A percentile compares a stretch with the other conserved stretches of the same genome.
Conservation (phyloP, 2,329 filamentous ascomycete genomes). For the Fusarium sp. region DNA sequence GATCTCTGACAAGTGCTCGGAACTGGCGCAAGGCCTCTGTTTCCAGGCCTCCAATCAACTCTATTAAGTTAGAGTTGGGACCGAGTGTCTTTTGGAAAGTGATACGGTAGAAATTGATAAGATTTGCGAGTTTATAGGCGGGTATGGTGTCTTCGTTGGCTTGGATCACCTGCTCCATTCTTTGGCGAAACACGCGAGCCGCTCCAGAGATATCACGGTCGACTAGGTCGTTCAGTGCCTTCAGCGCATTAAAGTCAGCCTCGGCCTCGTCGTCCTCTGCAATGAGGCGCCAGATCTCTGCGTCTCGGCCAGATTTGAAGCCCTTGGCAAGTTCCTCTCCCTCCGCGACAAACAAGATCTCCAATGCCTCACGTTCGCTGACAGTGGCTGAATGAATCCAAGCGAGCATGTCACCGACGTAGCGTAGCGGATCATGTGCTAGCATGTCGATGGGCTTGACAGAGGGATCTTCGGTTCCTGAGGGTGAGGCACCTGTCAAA, state of each 20-base stretch:
- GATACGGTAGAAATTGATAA: conserved; percentile 87
- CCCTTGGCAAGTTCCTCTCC: conserved; percentile 88
- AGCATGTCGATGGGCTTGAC: conserved; percentile 93
- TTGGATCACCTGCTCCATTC: conserved; percentile 91
- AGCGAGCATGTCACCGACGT: conserved; percentile 96
- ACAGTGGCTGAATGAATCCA: conserved; percentile 96
- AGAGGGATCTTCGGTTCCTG: conserved; percentile 67
- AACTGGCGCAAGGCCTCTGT: conserved; percentile 86
- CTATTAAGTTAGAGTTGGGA: conserved; percentile 73
- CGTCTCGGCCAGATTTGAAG: conserved; percentile 81
- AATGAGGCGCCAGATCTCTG: conserved; percentile 83
- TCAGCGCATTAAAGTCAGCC: conserved; percentile 79
- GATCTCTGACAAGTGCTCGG: conserved; percentile 81
- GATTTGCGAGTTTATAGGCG: conserved; percentile 89
- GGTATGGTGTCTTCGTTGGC: conserved; percentile 90
- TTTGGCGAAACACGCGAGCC: conserved; percentile 84
- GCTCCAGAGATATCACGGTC: conserved; percentile 87
- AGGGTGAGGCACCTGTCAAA: conserved; percentile 77
- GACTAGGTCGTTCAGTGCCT: conserved; percentile 86
- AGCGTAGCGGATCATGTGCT: conserved; percentile 90
- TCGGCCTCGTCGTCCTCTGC: conserved; percentile 66
- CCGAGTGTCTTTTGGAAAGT: conserved; percentile 87
- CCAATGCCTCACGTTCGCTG: conserved; percentile 91
- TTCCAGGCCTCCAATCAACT: conserved; percentile 76
- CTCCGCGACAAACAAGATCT: conserved; percentile 90